A percentile compares a stretch with the other conserved stretches of the same genome.
Evolutionary conservation across 805 yeast species (phyloP).

Genomic region (Huiozyma naganishii): DNA sequence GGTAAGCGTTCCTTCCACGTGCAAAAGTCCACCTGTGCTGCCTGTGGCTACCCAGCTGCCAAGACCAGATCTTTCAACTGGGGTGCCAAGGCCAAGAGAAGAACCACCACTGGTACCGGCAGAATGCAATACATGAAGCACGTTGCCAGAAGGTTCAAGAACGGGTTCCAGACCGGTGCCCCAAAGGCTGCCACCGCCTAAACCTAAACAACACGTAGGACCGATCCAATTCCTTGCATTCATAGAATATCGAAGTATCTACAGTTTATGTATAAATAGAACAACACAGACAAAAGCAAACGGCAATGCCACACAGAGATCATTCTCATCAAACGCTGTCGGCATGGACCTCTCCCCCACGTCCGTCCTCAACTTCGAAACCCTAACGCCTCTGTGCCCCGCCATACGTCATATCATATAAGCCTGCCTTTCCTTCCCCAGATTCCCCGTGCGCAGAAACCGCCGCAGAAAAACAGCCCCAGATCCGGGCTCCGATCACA

Average conservation of each 20-base stretch:
- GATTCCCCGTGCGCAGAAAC: no score
- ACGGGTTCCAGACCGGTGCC: conserved; percentile 87
- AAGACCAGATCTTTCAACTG: conserved; percentile 98
- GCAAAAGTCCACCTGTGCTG: conserved; percentile 97
- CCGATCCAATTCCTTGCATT: no score
- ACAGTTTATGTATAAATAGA: background rate
- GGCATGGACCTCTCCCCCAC: background rate
- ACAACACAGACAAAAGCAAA: background rate
- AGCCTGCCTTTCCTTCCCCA: no score
- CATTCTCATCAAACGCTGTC: background rate
- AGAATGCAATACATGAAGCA: conserved; percentile 96
- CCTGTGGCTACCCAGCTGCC: conserved; percentile 99
- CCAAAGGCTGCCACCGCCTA: conserved; percentile 45
- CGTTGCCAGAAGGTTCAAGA: conserved; percentile 96
- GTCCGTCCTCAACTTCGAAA: no score
- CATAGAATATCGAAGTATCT: no score
- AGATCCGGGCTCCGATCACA: no score
- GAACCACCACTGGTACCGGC: conserved; percentile 99
- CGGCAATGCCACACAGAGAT: background rate
- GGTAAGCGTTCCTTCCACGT: conserved; percentile 97
- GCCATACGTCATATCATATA: no score
- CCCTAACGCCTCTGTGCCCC: no score
- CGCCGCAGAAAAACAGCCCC: no score
- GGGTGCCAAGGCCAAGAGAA: conserved; percentile 98
- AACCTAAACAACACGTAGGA: conserved; percentile 11